Base-by-base conservation (phyloP, 2,329 filamentous ascomycete genomes). In the Sphaerostilbella broomeana region DNA sequence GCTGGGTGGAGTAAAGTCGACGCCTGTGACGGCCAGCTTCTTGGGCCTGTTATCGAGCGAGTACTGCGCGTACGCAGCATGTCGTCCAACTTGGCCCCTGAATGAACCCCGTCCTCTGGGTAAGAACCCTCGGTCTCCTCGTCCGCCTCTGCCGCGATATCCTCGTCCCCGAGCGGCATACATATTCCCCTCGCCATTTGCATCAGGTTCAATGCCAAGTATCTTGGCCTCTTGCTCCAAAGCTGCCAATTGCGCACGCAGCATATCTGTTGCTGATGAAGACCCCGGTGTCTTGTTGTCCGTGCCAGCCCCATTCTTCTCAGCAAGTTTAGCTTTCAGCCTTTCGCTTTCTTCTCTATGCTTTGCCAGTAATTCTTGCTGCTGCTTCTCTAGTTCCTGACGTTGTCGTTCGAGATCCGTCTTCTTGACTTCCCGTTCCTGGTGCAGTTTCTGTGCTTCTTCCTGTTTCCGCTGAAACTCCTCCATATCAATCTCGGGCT, bases 31-130 rank as follows among this genome's bases (percentile, higher is more conserved):
- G 5, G 74, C 71, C 8, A 92, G 66, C 45, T 72, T 79, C 56
- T 75, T 83, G 0, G 86, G 81, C 30, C 86, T 71, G 56, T 89
- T 88, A 53, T 92, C 86, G 16, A 92, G 68, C 13, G 81, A 81
- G 49, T 81, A 83, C 21, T 72, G 70, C 4, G 71, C 75, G 49
- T 79, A 79, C 1, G 71, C 72, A 3, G 72, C 70, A 32, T 73
- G 70, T 45, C 70, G 65, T 21, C 71, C 70, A 30, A 67, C 64
- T 43, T 52, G 66, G 34, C 69, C 59, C 38, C 63, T 54, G 34
- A 61, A 60, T 15, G 63, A 57, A 7, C 65, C 65, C 29, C 68
- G 60, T 15, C 64, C 60, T 15, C 61, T 46, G 6, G 61, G 59
- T 19, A 58, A 56, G 29, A 53, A 56, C 2, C 52, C 57, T 36